A percentile compares a stretch with the other conserved stretches of the same genome.
These are phyloP conservation scores for Bonia amplexicaulis DNA, from an alignment of 176 grass and related monocot species.

Conservation along the genomic window DNA sequence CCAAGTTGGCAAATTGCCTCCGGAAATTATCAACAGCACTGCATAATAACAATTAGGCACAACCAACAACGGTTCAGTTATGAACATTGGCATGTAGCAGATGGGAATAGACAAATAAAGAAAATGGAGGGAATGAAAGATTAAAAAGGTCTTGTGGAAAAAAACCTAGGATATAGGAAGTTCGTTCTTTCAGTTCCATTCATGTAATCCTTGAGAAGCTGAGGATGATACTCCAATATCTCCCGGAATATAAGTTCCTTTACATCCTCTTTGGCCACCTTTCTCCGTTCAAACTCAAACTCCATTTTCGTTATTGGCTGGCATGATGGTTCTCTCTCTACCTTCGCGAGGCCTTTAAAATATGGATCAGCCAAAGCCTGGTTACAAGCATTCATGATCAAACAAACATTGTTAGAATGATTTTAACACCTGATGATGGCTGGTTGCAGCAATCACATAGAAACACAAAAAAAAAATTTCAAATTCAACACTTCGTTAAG, in stretches of 20 bases:
- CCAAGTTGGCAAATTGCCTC: conserved; percentile 92
- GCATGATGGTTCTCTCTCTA: conserved; percentile 89
- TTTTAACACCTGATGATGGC: neutral
- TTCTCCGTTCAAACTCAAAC: conserved; percentile 93
- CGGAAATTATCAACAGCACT: conserved; percentile 96
- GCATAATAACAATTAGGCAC: conserved; percentile 26
- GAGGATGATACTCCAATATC: conserved; percentile 93
- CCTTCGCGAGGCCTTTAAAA: conserved; percentile 85
- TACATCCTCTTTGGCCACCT: conserved; percentile 91
- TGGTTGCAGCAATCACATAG: neutral
- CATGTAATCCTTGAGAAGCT: conserved; percentile 77
- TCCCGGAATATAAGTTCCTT: conserved; percentile 93
- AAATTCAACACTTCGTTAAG: neutral
- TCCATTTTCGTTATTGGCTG: conserved; percentile 93
- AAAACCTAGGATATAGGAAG: conserved; percentile 94
- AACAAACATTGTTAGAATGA: conserved; percentile 11
- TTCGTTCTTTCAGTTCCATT: conserved; percentile 69
- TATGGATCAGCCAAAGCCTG: conserved; percentile 94
- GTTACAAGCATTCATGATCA: conserved; percentile 12
- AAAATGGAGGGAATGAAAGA: neutral
- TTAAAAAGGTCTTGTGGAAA: neutral
- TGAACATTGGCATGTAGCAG: neutral
- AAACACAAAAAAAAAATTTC: neutral
- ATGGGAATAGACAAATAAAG: neutral
- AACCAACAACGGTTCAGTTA: neutral